Evolutionary conservation across 352 stramenopile genomes (phyloP), one percentile per base, ranked within the genome.

Genomic region (Phytophthora macrochlamydospora): DNA sequence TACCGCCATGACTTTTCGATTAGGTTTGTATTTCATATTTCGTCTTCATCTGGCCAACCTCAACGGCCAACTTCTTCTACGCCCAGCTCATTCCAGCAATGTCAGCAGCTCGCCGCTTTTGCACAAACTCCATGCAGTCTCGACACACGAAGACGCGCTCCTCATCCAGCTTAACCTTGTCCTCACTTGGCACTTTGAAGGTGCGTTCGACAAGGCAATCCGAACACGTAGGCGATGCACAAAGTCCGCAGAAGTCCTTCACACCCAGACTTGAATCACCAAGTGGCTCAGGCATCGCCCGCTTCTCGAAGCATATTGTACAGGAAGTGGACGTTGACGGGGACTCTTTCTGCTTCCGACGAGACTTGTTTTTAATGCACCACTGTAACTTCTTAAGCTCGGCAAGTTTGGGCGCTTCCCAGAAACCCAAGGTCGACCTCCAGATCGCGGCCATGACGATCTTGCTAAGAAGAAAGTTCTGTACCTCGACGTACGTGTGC

Each of bases 351-450:
- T 67, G 49, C 31, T 68, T 51, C 32, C 59, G 59, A 29, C 54
- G 18, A 0, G 52, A 64, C 3, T 37, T 50, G 32, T 46, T 51
- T 24, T 35, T 52, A 30, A 73, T 69, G 18, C 59, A 68, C 65
- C 65, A 73, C 42, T 69, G 65, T 14, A 73, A 37, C 31, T 73
- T 73, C 48, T 73, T 73, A 45, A 69, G 53, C 54, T 73, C 59
- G 5, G 65, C 60, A 35, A 72, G 59, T 29, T 63, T 24, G 4
- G 13, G 31, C 3, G 59, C 46, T 2, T 32, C 18, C 65, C 65
- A 73, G 38, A 54, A 57, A 1, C 58, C 48, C 18, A 69, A n/a
- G 3, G 31, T 65, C 2, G 18, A 3, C 37, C 51, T 67, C 65
- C 52, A 65, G 38, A 37, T 56, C 43, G 49, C n/a, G 1, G 30